phyloP scores from a whole-genome alignment of 2,329 filamentous ascomycete genomes.

The Scytalidium sp. region DNA sequence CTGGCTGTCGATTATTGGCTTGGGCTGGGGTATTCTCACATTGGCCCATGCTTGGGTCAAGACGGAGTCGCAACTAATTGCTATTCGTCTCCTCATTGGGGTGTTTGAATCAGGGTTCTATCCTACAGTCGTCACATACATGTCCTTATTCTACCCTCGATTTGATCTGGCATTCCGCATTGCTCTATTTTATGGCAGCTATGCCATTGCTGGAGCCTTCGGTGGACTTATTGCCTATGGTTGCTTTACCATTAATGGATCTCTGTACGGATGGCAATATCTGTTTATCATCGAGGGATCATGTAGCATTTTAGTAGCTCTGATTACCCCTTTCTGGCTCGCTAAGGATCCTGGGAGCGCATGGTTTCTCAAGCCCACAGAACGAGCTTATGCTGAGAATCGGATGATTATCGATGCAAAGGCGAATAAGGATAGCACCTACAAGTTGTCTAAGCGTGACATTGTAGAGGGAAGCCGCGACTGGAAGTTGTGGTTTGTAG shows the following conservation, averaged over 20 bases:
- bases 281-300: constrained; percentile 51
- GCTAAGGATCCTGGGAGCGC: constrained; percentile 30
- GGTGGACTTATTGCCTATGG: constrained; percentile 41
- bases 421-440: neutral
- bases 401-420: neutral
- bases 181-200: constrained; percentile 57
- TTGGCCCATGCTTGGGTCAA: constrained; percentile 15
- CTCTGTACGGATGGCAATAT: constrained; percentile 38
- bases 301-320: constrained; percentile 38
- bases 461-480: constrained; percentile 12
- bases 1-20: constrained; percentile 11
- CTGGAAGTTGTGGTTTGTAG: constrained; percentile 3
- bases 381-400: constrained; percentile 6
- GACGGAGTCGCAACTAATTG: neutral
- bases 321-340: constrained; percentile 13
- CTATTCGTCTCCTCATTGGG: neutral
- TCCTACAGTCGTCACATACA: constrained; percentile 30
- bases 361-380: constrained; percentile 33
- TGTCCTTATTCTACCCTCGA: constrained; percentile 54
- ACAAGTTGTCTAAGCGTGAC: neutral
- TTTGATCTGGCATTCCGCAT: constrained; percentile 57
- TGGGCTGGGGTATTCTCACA: constrained; percentile 13
- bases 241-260: constrained; percentile 41
- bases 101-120: neutral
- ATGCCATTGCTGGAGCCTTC: constrained; percentile 49